Conservation (phyloP, 176 grass and related monocot species). For the Tillandsia leiboldiana region DNA sequence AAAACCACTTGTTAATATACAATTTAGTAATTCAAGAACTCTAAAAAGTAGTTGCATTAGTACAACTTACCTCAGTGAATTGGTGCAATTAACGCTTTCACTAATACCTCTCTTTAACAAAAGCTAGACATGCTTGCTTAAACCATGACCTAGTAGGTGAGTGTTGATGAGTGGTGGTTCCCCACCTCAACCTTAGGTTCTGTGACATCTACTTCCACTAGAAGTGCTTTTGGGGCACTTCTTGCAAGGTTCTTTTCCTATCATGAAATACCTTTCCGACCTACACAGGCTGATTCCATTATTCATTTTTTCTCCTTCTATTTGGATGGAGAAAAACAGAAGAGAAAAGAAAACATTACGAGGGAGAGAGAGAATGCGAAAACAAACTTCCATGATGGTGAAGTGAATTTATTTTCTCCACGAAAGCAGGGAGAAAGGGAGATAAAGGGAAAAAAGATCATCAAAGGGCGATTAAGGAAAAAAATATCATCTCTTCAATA, state of each 20-base stretch:
- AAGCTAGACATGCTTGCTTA: neutral
- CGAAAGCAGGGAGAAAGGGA: too few relatives aligned
- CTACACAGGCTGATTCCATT: slow-evolving; percentile 15
- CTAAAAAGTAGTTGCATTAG: too few relatives aligned
- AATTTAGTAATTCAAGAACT: too few relatives aligned
- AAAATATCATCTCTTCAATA: too few relatives aligned
- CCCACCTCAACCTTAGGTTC: slow-evolving; percentile 37
- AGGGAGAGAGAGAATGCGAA: neutral
- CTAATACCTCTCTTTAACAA: neutral
- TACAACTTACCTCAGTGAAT: neutral
- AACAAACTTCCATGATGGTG: neutral
- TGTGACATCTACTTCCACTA: slow-evolving; percentile 43
- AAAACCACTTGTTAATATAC: too few relatives aligned
- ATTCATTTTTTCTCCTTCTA: slow-evolving; percentile 6
- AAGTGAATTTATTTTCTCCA: too few relatives aligned
- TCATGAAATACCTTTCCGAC: neutral
- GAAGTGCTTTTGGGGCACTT: slow-evolving; percentile 19
- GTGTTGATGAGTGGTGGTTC: slow-evolving; percentile 29
- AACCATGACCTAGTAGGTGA: neutral
- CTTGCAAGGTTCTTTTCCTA: slow-evolving; percentile 15
- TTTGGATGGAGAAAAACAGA: too few relatives aligned
- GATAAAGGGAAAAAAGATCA: too few relatives aligned
- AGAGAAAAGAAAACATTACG: neutral
- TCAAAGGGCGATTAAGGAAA: too few relatives aligned
- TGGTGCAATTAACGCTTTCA: neutral